These are phyloP conservation scores for Kodamaea kaohsiungensis DNA, from an alignment of 805 yeast genomes.

Conservation along the genomic window DNA sequence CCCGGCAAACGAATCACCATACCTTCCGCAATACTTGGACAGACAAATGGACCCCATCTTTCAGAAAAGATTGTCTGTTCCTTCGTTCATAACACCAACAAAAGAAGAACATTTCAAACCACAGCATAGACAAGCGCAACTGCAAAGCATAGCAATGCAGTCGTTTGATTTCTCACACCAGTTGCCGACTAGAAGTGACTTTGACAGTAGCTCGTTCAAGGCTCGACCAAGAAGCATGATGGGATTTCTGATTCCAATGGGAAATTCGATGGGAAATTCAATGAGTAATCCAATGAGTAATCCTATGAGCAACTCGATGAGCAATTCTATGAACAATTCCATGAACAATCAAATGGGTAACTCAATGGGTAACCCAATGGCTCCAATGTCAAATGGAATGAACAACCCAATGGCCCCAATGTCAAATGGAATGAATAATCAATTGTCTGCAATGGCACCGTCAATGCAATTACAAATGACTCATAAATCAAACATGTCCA, in stretches of 20 bases:
- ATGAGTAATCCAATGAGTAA: neutral
- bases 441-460: neutral
- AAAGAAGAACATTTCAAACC: neutral
- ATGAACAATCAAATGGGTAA: neutral
- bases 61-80: constrained; percentile 5
- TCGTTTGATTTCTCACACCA: constrained; percentile 1
- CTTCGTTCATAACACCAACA: neutral
- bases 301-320: neutral
- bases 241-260: neutral
- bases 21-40: constrained; percentile 7
- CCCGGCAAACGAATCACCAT: constrained; percentile 7
- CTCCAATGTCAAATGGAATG: neutral
- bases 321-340: neutral
- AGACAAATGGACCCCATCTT: constrained; percentile 7
- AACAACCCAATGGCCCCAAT: neutral
- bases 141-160: neutral
- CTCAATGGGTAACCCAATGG: neutral
- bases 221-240: neutral
- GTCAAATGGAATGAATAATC: neutral
- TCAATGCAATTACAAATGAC: neutral
- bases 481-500: neutral
- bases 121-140: constrained; percentile 1
- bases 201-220: neutral
- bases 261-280: neutral
- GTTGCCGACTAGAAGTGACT: constrained; percentile 1